phyloP scores from a whole-genome alignment of 495 filamentous ascomycete genomes.

The Penicillium diatomitis region DNA sequence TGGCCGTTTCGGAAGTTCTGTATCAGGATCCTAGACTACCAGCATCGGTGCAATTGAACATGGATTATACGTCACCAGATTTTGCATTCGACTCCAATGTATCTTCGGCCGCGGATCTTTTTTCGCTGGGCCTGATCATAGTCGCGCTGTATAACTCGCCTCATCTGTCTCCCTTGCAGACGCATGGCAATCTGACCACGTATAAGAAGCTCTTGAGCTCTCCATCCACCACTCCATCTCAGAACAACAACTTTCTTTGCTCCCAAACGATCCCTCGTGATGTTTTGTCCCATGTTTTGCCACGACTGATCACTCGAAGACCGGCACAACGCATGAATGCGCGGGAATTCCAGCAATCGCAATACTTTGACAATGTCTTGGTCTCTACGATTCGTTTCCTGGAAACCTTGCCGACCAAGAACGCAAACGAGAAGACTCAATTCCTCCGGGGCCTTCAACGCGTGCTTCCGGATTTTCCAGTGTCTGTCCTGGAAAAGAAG shows the following conservation, averaged over 20 bases:
- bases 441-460: slow-evolving; percentile 84
- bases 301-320: slow-evolving; percentile 73
- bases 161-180: slow-evolving; percentile 75
- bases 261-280: slow-evolving; percentile 72
- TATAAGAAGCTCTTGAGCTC: slow-evolving; percentile 77
- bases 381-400: slow-evolving; percentile 93
- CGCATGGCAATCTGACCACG: slow-evolving; percentile 62
- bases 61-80: slow-evolving; percentile 91
- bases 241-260: slow-evolving; percentile 74
- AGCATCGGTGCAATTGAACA: slow-evolving; percentile 70
- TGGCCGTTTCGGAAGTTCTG: slow-evolving; percentile 75
- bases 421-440: slow-evolving; percentile 76
- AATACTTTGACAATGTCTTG: slow-evolving; percentile 93
- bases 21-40: slow-evolving; percentile 81
- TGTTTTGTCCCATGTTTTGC: slow-evolving; percentile 62
- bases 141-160: slow-evolving; percentile 89
- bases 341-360: slow-evolving; percentile 84
- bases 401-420: slow-evolving; percentile 84
- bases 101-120: slow-evolving; percentile 74
- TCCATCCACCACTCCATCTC: slow-evolving; percentile 64
- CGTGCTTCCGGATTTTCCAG: slow-evolving; percentile 83
- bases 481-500: slow-evolving; percentile 89
- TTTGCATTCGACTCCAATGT: slow-evolving; percentile 84
- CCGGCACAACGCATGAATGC: slow-evolving; percentile 82
- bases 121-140: slow-evolving; percentile 82